phyloP scores from a whole-genome alignment of 257 asterid species.

The Handroanthus guayacan region DNA sequence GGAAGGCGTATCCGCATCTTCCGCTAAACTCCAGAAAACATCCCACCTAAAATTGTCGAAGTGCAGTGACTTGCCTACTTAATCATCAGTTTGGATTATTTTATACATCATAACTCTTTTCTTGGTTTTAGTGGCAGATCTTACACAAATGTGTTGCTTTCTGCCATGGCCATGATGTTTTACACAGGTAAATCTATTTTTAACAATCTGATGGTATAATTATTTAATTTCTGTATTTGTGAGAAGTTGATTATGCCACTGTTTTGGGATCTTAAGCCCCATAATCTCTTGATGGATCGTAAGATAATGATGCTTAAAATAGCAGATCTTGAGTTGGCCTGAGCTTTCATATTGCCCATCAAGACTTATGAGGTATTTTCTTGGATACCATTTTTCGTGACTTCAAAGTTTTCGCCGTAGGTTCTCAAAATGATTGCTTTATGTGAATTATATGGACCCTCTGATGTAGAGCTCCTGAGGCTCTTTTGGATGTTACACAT shows the following conservation, averaged over 20 bases:
- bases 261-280: slow-evolving; percentile 94
- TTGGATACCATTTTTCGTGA: neutral
- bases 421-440: neutral
- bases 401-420: neutral
- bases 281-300: slow-evolving; percentile 94
- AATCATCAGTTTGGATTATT: too few relatives aligned
- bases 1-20: too few relatives aligned
- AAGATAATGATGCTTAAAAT: slow-evolving; percentile 89
- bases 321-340: slow-evolving; percentile 96
- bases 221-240: neutral
- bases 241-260: slow-evolving; percentile 2
- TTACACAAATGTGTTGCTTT: slow-evolving; percentile 93
- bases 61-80: too few relatives aligned
- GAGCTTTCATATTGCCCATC: slow-evolving; percentile 89
- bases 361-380: slow-evolving; percentile 89
- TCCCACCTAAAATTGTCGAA: too few relatives aligned
- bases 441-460: slow-evolving; percentile 81
- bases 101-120: too few relatives aligned
- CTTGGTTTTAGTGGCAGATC: too few relatives aligned
- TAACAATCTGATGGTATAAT: neutral
- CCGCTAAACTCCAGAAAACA: too few relatives aligned
- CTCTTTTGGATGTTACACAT: slow-evolving; percentile 91
- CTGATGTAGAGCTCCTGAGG: slow-evolving; percentile 99
- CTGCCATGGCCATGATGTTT: slow-evolving; percentile 96
- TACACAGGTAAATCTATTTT: slow-evolving; percentile 66